These are phyloP conservation scores for Podospora pseudoanserina DNA, from an alignment of 495 filamentous ascomycete species.

Conservation along the genomic window DNA sequence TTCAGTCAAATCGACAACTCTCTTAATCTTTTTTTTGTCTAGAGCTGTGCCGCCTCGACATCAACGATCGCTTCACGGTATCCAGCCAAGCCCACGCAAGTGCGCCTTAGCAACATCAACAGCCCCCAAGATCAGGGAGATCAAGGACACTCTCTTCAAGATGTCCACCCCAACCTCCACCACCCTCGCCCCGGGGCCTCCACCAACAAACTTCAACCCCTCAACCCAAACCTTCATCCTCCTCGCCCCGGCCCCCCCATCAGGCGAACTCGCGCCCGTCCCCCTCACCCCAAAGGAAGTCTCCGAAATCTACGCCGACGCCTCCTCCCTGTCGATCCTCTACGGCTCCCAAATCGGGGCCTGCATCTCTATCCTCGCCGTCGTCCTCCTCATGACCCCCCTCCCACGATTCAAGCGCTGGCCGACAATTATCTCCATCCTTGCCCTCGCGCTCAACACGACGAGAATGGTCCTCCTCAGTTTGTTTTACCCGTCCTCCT, in stretches of 20 bases:
- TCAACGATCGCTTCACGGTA: neutral
- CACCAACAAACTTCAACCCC: constrained; percentile 47
- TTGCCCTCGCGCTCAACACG: constrained; percentile 48
- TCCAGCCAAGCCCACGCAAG: neutral
- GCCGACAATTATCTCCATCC: constrained; percentile 26
- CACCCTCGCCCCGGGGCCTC: neutral
- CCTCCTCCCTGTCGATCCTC: constrained; percentile 57
- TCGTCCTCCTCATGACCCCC: constrained; percentile 49
- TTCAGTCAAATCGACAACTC: neutral
- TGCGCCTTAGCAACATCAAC: neutral
- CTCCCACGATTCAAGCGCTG: constrained; percentile 19
- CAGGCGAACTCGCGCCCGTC: constrained; percentile 44
- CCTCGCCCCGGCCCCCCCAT: constrained; percentile 36
- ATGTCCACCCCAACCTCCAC: neutral
- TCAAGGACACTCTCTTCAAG: constrained; percentile 2
- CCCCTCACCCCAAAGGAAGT: constrained; percentile 49
- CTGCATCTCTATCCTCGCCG: constrained; percentile 60
- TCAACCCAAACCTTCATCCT: constrained; percentile 58
- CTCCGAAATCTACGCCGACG: constrained; percentile 41
- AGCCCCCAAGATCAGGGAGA: neutral
- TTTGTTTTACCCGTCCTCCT: constrained; percentile 58
- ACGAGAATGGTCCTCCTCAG: constrained; percentile 57
- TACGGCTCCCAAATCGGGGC: constrained; percentile 72
- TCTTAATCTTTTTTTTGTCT: neutral
- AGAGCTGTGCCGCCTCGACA: neutral